These are phyloP conservation scores for Pestalotiopsis sp. DNA, from an alignment of 2,329 filamentous ascomycete genomes.

Conservation along the genomic window DNA sequence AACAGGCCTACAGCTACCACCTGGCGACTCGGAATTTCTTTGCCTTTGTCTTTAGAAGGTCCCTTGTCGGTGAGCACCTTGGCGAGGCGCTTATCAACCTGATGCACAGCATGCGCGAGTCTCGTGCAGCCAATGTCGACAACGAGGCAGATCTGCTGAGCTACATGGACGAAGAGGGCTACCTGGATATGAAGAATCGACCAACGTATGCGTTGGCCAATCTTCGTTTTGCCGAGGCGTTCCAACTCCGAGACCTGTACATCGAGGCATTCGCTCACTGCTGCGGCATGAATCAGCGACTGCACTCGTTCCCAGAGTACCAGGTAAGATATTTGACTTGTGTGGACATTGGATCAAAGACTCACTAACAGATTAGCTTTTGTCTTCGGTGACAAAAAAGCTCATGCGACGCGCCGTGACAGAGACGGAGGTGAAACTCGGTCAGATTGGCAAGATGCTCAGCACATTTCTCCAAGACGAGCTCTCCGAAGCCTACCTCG, in stretches of 20 bases:
- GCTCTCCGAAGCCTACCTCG: slow-evolving; percentile 67
- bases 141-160: slow-evolving; percentile 64
- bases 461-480: slow-evolving; percentile 73
- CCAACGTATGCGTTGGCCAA: slow-evolving; percentile 71
- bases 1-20: slow-evolving; percentile 64
- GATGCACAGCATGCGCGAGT: slow-evolving; percentile 67
- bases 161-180: slow-evolving; percentile 72
- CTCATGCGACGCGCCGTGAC: slow-evolving; percentile 64
- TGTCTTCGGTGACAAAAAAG: slow-evolving; percentile 60
- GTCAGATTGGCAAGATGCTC: slow-evolving; percentile 60
- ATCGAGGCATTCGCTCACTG: slow-evolving; percentile 77
- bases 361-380: slow-evolving; percentile 38
- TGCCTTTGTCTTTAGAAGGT: slow-evolving; percentile 67
- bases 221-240: slow-evolving; percentile 69
- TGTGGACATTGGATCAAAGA: slow-evolving; percentile 3
- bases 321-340: slow-evolving; percentile 47
- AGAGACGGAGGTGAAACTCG: slow-evolving; percentile 68
- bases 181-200: slow-evolving; percentile 66
- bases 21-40: slow-evolving; percentile 76
- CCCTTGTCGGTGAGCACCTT: slow-evolving; percentile 70
- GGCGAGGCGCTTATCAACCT: slow-evolving; percentile 66
- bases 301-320: slow-evolving; percentile 63
- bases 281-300: slow-evolving; percentile 71
- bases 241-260: slow-evolving; percentile 67
- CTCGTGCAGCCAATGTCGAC: slow-evolving; percentile 55